A percentile compares a stretch with the other conserved stretches of the same genome.
Conservation (phyloP, 352 stramenopile species). For the Phytophthora palmivora region DNA sequence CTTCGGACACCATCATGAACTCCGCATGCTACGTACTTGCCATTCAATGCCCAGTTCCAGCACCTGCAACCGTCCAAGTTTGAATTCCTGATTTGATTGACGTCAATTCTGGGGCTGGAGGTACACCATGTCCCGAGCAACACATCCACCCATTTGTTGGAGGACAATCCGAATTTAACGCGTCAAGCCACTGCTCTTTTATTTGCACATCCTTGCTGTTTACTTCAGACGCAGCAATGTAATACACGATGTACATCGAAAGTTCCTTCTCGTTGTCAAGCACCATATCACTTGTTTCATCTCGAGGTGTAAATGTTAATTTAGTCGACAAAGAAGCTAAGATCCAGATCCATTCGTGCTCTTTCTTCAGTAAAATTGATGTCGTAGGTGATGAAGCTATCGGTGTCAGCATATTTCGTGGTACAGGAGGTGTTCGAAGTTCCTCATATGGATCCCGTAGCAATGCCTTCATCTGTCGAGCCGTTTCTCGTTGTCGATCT, state of each 20-base stretch:
- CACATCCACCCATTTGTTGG: constrained; percentile 63
- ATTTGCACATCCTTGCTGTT: constrained; percentile 11
- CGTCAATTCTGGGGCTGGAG: constrained; percentile 40
- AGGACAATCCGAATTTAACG: constrained; percentile 34
- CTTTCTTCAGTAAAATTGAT: constrained; percentile 8
- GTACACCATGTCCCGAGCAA: constrained; percentile 53
- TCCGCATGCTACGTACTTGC: constrained; percentile 69
- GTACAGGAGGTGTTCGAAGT: constrained; percentile 9
- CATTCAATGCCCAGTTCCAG: constrained; percentile 66
- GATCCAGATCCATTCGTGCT: constrained; percentile 56
- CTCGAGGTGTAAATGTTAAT: constrained; percentile 60
- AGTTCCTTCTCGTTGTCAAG: constrained; percentile 64
- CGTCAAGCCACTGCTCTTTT: constrained; percentile 24
- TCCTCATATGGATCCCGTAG: constrained; percentile 54
- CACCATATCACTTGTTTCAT: constrained; percentile 26
- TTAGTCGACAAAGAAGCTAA: constrained; percentile 53
- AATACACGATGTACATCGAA: constrained; percentile 75
- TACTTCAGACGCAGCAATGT: constrained; percentile 50
- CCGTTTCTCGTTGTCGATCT: constrained; percentile 42
- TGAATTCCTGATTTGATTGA: constrained; percentile 61
- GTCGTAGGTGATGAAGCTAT: background rate
- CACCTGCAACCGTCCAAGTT: constrained; percentile 62
- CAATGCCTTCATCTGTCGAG: constrained; percentile 38
- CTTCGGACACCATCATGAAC: constrained; percentile 51
- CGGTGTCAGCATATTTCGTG: background rate